These are phyloP conservation scores for Udeniomyces megalosporus DNA, from an alignment of 768 basidiomycete species.

Conservation along the genomic window DNA sequence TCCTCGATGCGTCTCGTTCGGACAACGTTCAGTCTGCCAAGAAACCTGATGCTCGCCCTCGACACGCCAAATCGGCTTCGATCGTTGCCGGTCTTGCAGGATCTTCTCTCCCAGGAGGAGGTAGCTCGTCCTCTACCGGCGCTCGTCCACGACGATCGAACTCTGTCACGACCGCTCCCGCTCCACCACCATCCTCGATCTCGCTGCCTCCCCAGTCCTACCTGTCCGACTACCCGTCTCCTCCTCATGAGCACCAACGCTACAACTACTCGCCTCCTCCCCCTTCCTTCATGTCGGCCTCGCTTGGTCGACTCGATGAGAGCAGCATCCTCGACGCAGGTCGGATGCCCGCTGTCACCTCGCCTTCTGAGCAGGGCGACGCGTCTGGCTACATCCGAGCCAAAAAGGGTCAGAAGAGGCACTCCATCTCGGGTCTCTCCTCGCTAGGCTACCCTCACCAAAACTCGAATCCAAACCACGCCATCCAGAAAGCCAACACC, in stretches of 20 bases:
- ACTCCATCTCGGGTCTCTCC: conserved; percentile 14
- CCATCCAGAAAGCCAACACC: conserved; percentile 2
- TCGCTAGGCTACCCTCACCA: conserved; percentile 6
- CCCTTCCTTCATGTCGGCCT: conserved; percentile 11
- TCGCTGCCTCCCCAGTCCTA: neutral
- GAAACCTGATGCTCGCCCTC: neutral
- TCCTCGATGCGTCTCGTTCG: no score
- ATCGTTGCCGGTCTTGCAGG: neutral
- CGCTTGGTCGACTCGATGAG: conserved; percentile 11
- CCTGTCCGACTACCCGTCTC: neutral
- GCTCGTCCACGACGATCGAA: neutral
- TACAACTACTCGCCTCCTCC: conserved; percentile 3
- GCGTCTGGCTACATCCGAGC: conserved; percentile 3
- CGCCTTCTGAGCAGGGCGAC: neutral
- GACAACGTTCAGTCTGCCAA: no score
- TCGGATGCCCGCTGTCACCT: neutral
- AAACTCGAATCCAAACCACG: neutral
- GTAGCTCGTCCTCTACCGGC: neutral
- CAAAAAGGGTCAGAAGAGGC: conserved; percentile 13
- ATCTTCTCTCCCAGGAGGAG: neutral
- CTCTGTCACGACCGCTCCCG: neutral
- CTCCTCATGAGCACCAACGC: neutral
- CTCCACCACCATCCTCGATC: neutral
- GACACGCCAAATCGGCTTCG: neutral
- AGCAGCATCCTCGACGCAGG: neutral